A percentile compares a stretch with the other conserved stretches of the same genome.
phyloP scores from a whole-genome alignment of 495 filamentous ascomycete species.

The Annulohypoxylon moriforme region DNA sequence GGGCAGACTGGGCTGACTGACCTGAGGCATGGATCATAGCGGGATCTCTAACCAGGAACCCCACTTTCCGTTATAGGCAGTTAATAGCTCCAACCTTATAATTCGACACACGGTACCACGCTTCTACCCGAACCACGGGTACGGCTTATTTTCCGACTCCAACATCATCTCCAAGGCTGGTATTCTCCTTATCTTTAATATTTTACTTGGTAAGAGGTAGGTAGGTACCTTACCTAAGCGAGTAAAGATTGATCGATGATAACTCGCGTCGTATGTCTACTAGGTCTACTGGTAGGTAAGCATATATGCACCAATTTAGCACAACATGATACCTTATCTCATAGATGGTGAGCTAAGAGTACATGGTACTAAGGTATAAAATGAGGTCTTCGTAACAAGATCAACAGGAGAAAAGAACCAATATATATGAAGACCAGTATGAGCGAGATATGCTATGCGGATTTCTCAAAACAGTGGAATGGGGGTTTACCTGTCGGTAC shows the following conservation, averaged over 20 bases:
- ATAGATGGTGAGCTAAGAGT: no score
- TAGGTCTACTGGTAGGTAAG: no score
- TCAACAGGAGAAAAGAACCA: background rate
- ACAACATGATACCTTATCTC: background rate
- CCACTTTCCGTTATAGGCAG: background rate
- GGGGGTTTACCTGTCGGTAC: background rate
- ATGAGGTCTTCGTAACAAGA: background rate
- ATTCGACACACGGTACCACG: conserved; percentile 1
- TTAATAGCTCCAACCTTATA: conserved; percentile 4
- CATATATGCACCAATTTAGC: background rate
- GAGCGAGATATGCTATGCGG: background rate
- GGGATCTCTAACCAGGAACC: conserved; percentile 3
- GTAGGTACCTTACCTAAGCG: background rate
- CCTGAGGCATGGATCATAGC: background rate
- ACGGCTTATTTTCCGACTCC: background rate
- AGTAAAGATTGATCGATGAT: no score
- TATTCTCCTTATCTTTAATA: background rate
- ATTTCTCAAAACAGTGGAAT: background rate
- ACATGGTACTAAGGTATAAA: background rate
- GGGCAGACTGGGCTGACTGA: no score
- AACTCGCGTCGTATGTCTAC: no score
- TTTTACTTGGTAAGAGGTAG: background rate
- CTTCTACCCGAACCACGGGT: background rate
- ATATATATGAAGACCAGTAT: background rate
- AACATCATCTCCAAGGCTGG: background rate